phyloP scores from a whole-genome alignment of 2,329 filamentous ascomycete species.

The Ascochyta lentis region DNA sequence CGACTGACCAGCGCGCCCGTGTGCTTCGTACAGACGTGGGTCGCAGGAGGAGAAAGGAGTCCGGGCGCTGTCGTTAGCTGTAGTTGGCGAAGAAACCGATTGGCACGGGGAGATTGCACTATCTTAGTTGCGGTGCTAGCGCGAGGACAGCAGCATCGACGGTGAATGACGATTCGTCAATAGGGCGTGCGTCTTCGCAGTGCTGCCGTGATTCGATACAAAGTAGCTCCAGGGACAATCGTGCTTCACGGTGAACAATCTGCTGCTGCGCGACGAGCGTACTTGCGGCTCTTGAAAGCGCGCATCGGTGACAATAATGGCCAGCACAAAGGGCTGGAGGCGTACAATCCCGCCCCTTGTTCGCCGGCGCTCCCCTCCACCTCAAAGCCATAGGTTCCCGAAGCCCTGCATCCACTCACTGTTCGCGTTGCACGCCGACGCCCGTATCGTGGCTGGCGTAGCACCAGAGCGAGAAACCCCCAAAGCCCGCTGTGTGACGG shows the following conservation, averaged over 20 bases:
- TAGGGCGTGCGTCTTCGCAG: background rate
- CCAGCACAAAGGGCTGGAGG: constrained; percentile 11
- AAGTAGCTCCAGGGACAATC: background rate
- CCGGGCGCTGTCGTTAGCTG: constrained; percentile 17
- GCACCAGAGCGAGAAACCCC: constrained; percentile 26
- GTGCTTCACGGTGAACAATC: constrained; percentile 8
- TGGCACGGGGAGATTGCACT: constrained; percentile 16
- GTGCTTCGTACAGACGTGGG: constrained; percentile 13
- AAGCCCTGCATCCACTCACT: constrained; percentile 23
- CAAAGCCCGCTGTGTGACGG: background rate
- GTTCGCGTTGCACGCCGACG: constrained; percentile 22
- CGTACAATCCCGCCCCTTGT: constrained; percentile 17
- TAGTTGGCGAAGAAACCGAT: constrained; percentile 17
- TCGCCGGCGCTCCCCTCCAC: constrained; percentile 1
- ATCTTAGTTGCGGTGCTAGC: constrained; percentile 10
- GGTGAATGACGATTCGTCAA: constrained; percentile 12
- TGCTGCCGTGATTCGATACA: constrained; percentile 11
- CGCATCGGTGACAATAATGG: background rate
- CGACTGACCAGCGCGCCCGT: constrained; percentile 20
- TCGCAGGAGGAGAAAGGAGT: constrained; percentile 17
- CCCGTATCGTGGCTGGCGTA: constrained; percentile 40
- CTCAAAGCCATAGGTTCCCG: constrained; percentile 18
- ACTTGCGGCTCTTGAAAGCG: constrained; percentile 1
- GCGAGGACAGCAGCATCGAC: background rate
- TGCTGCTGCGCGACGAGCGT: constrained; percentile 3